Conservation (phyloP, 495 filamentous ascomycete genomes). For the Penicillium diatomitis region DNA sequence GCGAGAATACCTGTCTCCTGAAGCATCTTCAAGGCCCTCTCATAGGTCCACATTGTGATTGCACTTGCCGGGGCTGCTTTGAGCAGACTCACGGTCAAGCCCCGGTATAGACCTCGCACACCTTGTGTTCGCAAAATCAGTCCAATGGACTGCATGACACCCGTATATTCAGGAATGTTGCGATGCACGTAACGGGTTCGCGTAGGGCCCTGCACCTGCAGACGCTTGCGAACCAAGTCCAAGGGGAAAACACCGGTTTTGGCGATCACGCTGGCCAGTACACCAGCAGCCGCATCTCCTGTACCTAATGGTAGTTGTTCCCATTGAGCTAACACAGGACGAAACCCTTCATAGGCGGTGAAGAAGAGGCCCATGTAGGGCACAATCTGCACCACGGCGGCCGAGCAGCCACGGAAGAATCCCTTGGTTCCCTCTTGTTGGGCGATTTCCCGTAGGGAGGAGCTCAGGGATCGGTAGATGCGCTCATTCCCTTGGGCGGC, state of each 20-base stretch:
- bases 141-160: constrained; percentile 53
- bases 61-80: constrained; percentile 95
- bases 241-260: constrained; percentile 90
- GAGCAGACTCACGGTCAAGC: constrained; percentile 76
- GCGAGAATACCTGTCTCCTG: constrained; percentile 22
- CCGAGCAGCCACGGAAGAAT: constrained; percentile 78
- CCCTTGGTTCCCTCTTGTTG: constrained; percentile 63
- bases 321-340: constrained; percentile 40
- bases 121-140: constrained; percentile 67
- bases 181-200: constrained; percentile 67
- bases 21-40: constrained; percentile 54
- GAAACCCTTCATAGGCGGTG: constrained; percentile 68
- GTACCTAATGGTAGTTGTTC: constrained; percentile 59
- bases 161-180: constrained; percentile 78
- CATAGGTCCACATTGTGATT: constrained; percentile 98
- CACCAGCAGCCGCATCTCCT: constrained; percentile 72
- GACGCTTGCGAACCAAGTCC: constrained; percentile 84
- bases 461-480: constrained; percentile 61
- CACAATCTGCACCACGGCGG: constrained; percentile 76
- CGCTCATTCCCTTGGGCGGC: constrained; percentile 84
- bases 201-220: constrained; percentile 93
- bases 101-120: constrained; percentile 72
- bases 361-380: constrained; percentile 98
- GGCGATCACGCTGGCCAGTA: constrained; percentile 65
- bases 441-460: constrained; percentile 63